These are phyloP conservation scores for Penicillium sp. DNA, from an alignment of 2,329 filamentous ascomycete species.

Conservation along the genomic window DNA sequence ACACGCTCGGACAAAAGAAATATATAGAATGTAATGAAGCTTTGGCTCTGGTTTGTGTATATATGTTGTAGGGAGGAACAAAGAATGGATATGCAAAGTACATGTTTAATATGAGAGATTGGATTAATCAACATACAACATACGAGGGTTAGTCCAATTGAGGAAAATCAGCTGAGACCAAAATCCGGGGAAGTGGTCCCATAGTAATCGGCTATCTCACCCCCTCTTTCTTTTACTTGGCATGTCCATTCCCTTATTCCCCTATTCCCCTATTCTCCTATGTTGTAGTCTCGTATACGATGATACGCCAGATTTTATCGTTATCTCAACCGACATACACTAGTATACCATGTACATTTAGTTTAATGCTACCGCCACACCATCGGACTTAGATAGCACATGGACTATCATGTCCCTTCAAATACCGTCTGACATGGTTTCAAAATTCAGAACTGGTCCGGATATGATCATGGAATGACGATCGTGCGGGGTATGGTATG, in stretches of 20 bases:
- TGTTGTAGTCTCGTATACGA: too few species aligned
- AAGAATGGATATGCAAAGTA: neutral
- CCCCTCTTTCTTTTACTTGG: constrained; percentile 2
- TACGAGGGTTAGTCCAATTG: neutral
- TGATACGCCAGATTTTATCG: constrained; percentile 13
- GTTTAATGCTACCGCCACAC: too few species aligned
- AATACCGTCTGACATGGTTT: neutral
- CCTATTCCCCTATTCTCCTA: too few species aligned
- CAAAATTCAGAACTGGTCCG: constrained; percentile 3
- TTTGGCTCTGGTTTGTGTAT: neutral
- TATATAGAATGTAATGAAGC: neutral
- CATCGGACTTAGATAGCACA: neutral
- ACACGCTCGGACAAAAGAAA: neutral
- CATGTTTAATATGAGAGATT: too few species aligned
- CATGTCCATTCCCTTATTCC: neutral
- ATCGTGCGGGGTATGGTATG: constrained; percentile 25
- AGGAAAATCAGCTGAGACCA: constrained; percentile 11
- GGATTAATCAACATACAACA: neutral
- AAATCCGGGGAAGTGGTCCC: constrained; percentile 23
- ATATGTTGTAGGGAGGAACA: neutral
- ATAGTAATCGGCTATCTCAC: constrained; percentile 3
- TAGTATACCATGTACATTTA: too few species aligned
- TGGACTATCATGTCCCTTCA: neutral
- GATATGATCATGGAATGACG: constrained; percentile 17
- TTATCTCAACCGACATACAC: neutral